Percentiles rank a stretch among this genome's conserved stretches.
Evolutionary conservation across 2,329 filamentous ascomycete genomes (phyloP).

Genomic region (Fusarium sp.): DNA sequence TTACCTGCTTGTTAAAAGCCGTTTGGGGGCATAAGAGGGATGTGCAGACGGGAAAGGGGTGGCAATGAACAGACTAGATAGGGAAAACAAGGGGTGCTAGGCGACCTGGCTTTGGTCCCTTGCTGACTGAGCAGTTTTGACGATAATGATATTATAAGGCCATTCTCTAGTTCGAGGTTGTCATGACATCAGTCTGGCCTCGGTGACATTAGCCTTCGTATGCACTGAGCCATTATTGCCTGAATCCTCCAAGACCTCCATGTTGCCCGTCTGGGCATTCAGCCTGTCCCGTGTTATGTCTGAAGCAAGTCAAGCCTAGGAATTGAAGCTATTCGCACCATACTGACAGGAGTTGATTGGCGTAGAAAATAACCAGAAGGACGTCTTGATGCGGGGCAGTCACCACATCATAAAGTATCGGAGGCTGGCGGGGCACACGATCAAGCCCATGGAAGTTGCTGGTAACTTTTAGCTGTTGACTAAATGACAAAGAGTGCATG

Average conservation of each 20-base stretch:
- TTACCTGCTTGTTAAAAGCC: conserved; percentile 18
- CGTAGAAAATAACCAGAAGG: background rate
- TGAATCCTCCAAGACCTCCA: background rate
- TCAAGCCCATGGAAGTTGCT: conserved; percentile 26
- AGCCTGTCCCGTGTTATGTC: background rate
- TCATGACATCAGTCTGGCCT: conserved; percentile 4
- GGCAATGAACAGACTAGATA: conserved; percentile 30
- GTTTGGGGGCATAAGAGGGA: conserved; percentile 6
- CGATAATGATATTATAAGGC: conserved; percentile 40
- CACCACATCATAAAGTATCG: background rate
- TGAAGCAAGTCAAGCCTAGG: background rate
- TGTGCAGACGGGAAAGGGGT: conserved; percentile 13
- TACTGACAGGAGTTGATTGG: background rate
- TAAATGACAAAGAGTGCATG: conserved; percentile 2
- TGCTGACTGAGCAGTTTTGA: conserved; percentile 24
- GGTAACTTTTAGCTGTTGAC: conserved; percentile 18
- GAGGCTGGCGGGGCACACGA: conserved; percentile 29
- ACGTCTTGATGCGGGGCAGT: conserved; percentile 28
- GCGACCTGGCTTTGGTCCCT: conserved; percentile 3
- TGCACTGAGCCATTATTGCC: background rate
- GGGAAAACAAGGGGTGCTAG: conserved; percentile 6
- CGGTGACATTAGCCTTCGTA: background rate
- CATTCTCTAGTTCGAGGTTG: conserved; percentile 3
- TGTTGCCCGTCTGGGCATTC: background rate
- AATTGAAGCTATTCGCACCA: background rate